Percentiles rank a stretch among this genome's conserved stretches.
Conservation (phyloP, 108 stramenopile species). For the Mayamaea pseudoterrestris region DNA sequence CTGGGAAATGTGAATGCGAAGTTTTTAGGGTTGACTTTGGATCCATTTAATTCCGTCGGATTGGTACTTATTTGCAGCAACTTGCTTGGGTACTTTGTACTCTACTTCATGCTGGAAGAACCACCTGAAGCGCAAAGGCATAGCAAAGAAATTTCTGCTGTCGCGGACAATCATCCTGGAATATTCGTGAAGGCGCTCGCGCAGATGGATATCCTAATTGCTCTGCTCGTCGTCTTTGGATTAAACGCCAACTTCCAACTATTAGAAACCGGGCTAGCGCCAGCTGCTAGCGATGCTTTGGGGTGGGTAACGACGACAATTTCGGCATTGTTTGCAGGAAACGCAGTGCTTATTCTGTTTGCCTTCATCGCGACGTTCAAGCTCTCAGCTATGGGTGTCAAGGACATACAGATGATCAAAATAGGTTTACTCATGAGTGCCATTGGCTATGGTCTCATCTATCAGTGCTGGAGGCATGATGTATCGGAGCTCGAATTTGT, state of each 20-base stretch:
- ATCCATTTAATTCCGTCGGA: slow-evolving; percentile 60
- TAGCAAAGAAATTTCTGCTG: neutral
- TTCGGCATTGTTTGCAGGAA: slow-evolving; percentile 38
- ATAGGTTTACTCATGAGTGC: slow-evolving; percentile 3
- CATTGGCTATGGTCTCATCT: slow-evolving; percentile 8
- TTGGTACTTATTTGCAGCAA: slow-evolving; percentile 37
- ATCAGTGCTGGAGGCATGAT: slow-evolving; percentile 8
- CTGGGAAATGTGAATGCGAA: slow-evolving; percentile 17
- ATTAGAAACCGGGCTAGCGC: slow-evolving; percentile 58
- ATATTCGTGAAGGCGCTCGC: slow-evolving; percentile 11
- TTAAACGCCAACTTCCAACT: slow-evolving; percentile 63
- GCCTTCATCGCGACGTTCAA: slow-evolving; percentile 17
- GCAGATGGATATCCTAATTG: slow-evolving; percentile 30
- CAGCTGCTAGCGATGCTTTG: slow-evolving; percentile 41
- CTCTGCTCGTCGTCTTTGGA: slow-evolving; percentile 41
- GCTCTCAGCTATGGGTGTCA: slow-evolving; percentile 4
- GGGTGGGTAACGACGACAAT: slow-evolving; percentile 47
- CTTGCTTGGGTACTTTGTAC: slow-evolving; percentile 17
- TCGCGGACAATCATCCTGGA: neutral
- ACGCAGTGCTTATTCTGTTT: slow-evolving; percentile 43
- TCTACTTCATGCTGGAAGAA: slow-evolving; percentile 45
- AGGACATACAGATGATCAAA: slow-evolving; percentile 2
- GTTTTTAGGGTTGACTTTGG: slow-evolving; percentile 16
- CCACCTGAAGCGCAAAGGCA: slow-evolving; percentile 7
- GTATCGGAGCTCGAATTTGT: slow-evolving; percentile 19